Conservation (phyloP, 805 yeast species). For the Millerago galiae region DNA sequence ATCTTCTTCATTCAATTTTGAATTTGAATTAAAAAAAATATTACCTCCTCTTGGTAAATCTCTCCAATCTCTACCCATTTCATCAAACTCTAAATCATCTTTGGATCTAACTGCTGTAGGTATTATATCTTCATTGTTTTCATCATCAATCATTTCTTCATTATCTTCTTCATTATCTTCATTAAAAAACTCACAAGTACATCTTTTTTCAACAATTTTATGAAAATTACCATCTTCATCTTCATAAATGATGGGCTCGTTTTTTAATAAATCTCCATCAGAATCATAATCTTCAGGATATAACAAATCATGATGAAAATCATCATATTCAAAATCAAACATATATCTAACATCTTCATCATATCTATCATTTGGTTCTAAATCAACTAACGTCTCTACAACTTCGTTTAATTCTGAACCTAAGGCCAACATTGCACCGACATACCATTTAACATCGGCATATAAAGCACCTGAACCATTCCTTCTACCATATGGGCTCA, state of each 20-base stretch:
- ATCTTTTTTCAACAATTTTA: conserved; percentile 18
- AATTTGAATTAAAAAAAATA: conserved; percentile 24
- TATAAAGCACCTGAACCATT: conserved; percentile 52
- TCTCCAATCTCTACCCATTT: conserved; percentile 63
- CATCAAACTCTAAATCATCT: conserved; percentile 42
- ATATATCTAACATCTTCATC: conserved; percentile 64
- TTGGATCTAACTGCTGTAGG: conserved; percentile 31
- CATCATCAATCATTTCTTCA: conserved; percentile 2
- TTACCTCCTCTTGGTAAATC: conserved; percentile 62
- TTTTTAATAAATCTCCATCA: conserved; percentile 8
- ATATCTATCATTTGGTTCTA: conserved; percentile 55
- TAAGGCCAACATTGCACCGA: conserved; percentile 46
- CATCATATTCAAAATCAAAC: conserved; percentile 49
- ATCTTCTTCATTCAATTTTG: conserved; percentile 9
- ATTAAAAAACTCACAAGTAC: conserved; percentile 22
- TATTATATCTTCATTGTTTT: conserved; percentile 10
- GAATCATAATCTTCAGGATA: conserved; percentile 21
- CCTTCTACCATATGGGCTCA: conserved; percentile 63
- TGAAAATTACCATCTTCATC: conserved; percentile 24
- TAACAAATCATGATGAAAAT: conserved; percentile 29
- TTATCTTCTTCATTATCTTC: conserved; percentile 10
- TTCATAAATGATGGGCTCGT: conserved; percentile 18
- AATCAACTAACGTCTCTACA: conserved; percentile 45
- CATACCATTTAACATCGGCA: conserved; percentile 52
- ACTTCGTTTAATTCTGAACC: conserved; percentile 43